Base-by-base conservation (phyloP, 2,329 filamentous ascomycete species). In the Talaromyces sp. region DNA sequence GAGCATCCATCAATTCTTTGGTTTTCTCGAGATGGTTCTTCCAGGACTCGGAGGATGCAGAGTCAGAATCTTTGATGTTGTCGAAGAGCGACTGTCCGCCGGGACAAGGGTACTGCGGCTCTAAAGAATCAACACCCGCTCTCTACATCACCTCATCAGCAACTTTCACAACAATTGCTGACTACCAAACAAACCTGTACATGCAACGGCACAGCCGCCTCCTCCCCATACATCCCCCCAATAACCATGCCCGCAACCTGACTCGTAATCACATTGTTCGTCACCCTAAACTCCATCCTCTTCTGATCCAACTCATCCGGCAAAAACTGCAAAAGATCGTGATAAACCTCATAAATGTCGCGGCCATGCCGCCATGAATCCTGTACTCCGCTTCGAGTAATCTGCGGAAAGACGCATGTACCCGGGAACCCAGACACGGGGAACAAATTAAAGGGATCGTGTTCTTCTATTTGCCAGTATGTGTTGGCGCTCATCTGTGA, bases 201-300 rank as follows among this genome's bases (percentile, higher is more conserved):
- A 25, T 81, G 70, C 0, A 89, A 72, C 1, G 84, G 83, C 1
- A 81, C 72, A 1, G 80, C 71, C 0, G 75, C 75, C 0, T 77
- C 73, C 0, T 77, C 58, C 17, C 65, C 65, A 77, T 86, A 90
- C 88, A 92, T 92, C 65, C 89, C 91, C 64, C 84, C 80, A 63
- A 92, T 83, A 6, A 94, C 76, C 86, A 92, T 91, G 64, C 89
- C 86, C 11, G 89, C 90, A 17, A 94, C 91, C 76, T 95, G 90
- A 71, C 86, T 90, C 1, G 92, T 95, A 72, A 96, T 94, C 60
- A 88, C 83, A 76, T 95, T 95, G 74, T 91, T 91, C 0, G 91
- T 93, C 11, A 94, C 91, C 62, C 91, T 85, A 76, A 89, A 94
- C 58, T 76, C 77, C 38, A 91, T 82, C 17, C 80, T 80, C 31